Percentiles rank a stretch among this genome's conserved stretches.
Evolutionary conservation across 306 rosid genomes (phyloP).

Genomic region (Erythrophleum fordii): DNA sequence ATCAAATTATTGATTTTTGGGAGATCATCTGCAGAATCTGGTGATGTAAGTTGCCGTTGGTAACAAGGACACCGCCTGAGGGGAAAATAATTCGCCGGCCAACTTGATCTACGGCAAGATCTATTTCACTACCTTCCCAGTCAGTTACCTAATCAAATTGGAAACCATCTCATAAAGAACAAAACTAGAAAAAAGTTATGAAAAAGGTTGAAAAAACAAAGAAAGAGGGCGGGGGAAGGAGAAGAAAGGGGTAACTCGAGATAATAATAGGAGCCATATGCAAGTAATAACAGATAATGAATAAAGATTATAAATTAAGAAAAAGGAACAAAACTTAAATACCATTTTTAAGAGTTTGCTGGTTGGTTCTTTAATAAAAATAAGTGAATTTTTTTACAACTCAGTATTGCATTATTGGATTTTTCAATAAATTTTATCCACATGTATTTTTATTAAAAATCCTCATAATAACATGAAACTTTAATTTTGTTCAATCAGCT

Average conservation of each 20-base stretch:
- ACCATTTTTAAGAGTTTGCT: not conserved
- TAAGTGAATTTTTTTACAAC: not conserved
- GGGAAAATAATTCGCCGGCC: conserved; percentile 73
- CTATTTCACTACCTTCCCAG: conserved; percentile 76
- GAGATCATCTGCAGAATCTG: conserved; percentile 60
- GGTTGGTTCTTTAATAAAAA: not conserved
- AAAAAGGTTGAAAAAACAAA: not conserved
- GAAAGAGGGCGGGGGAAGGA: too few species aligned
- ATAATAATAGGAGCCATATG: not conserved
- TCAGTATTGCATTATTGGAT: too few species aligned
- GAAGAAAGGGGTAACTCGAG: not conserved
- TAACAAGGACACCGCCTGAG: conserved; percentile 58
- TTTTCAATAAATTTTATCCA: too few species aligned
- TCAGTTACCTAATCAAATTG: conserved; percentile 67
- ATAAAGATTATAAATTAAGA: too few species aligned
- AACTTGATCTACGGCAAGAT: conserved; percentile 71
- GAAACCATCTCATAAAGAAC: conserved; percentile 4
- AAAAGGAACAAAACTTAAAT: not conserved
- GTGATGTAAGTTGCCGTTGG: conserved; percentile 30
- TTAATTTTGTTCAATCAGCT: too few species aligned
- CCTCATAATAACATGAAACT: not conserved
- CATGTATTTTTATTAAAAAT: too few species aligned
- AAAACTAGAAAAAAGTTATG: not conserved
- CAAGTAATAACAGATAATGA: not conserved
- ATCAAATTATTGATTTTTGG: conserved; percentile 9